These are phyloP conservation scores for Barnettozyma wickerhamii DNA, from an alignment of 805 yeast species.

Conservation along the genomic window DNA sequence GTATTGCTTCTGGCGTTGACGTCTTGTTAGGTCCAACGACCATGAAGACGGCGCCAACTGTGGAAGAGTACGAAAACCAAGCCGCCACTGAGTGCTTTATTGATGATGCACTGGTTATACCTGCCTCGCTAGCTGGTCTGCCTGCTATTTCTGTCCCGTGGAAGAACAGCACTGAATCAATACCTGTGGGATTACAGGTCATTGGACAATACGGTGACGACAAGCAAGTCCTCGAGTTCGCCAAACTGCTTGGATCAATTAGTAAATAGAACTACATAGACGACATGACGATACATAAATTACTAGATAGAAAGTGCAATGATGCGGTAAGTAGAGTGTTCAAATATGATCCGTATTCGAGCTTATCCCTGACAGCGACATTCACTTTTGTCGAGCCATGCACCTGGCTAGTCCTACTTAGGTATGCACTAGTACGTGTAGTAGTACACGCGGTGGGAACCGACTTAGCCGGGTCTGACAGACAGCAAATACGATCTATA, in stretches of 20 bases:
- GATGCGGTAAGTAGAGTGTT: too few relatives aligned
- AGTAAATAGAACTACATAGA: background rate
- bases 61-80: slow-evolving; percentile 41
- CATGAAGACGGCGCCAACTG: slow-evolving; percentile 47
- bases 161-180: slow-evolving; percentile 22
- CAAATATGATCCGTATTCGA: too few relatives aligned
- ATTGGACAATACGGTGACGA: slow-evolving; percentile 89
- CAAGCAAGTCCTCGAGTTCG: slow-evolving; percentile 44
- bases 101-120: slow-evolving; percentile 84
- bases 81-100: slow-evolving; percentile 60
- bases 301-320: too few relatives aligned
- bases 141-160: slow-evolving; percentile 83
- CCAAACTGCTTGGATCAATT: slow-evolving; percentile 11
- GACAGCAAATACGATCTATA: too few relatives aligned
- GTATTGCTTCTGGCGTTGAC: slow-evolving; percentile 49
- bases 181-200: slow-evolving; percentile 68
- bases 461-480: too few relatives aligned
- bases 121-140: slow-evolving; percentile 86
- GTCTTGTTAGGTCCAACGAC: slow-evolving; percentile 73
- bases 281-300: too few relatives aligned
- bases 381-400: too few relatives aligned
- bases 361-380: too few relatives aligned
- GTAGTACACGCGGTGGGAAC: too few relatives aligned
- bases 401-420: too few relatives aligned
- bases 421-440: too few relatives aligned